Base-by-base conservation (phyloP, 441 rosid species). In the Breynia disticha region DNA sequence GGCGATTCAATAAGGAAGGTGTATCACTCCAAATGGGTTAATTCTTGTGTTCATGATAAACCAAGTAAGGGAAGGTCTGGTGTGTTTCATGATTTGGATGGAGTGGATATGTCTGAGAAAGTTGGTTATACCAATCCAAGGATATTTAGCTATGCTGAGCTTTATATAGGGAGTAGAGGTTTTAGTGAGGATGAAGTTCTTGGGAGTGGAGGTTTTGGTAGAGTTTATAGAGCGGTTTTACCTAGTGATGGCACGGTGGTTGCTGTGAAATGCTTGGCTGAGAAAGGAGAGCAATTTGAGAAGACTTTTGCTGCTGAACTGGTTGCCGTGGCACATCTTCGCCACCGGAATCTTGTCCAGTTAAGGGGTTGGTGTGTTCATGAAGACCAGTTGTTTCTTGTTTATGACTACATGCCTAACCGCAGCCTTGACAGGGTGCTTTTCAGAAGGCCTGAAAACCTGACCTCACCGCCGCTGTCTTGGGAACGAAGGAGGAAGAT, bases 381-480 rank as follows among this genome's bases (percentile, higher is more conserved):
- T 41, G 94, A 87, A 46, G 95, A 77, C 42, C 87, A 82, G 69
- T 69, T 91, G 72, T 72, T 86, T 6, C 72, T 91, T 15, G 95
- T 91, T 54, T 91, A 91, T 47, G 98, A 90, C 19, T 90, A 90
- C 70, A 90, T 90, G 98, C 96, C 95, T 0, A 87, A 91, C 46
- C 81, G 84, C 11, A 91, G 98, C 77, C 82, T 91, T 21, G 98
- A 91, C 55, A 77, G 90, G 50, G 86, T 83, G 7, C 84, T 91
- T 19, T 91, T 91, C 61, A 67, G 78, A 35, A 74, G 80, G 52
- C 68, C 75, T 4, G 93, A 75, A 44, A 71, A 72, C 46, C 37
- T 60, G 15, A 69, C 68, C 14, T 66, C 69, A 3, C 67, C 67
- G 15, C 56, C 81, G 46, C 72, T 91, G 50, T 62, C 64, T 35